Conservation (phyloP, 805 yeast species). For the Kurtzmaniella cleridarum region DNA sequence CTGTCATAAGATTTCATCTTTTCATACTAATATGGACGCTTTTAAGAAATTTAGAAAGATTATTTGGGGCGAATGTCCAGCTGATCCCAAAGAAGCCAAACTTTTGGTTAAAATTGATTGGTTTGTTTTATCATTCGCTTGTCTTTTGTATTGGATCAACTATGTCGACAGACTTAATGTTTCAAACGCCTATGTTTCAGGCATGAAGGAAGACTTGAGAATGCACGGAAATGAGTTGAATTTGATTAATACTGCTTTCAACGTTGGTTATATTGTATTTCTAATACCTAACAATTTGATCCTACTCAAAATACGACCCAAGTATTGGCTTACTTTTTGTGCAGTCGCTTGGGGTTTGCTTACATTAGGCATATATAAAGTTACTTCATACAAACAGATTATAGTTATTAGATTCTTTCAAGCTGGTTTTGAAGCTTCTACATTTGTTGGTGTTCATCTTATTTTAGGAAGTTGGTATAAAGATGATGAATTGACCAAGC, state of each 20-base stretch:
- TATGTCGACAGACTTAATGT: constrained; percentile 47
- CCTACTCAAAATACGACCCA: constrained; percentile 47
- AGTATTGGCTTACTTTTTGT: constrained; percentile 51
- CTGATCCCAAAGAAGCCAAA: constrained; percentile 23
- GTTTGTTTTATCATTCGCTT: constrained; percentile 37
- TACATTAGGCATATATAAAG: constrained; percentile 48
- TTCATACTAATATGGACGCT: neutral
- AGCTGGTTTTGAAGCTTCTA: constrained; percentile 56
- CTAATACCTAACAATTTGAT: constrained; percentile 59
- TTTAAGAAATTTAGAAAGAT: constrained; percentile 10
- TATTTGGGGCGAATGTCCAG: constrained; percentile 30
- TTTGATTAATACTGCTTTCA: constrained; percentile 50
- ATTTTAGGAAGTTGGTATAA: constrained; percentile 52
- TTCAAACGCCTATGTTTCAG: constrained; percentile 28
- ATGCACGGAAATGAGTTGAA: constrained; percentile 44
- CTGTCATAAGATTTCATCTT: neutral
- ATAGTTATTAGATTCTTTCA: constrained; percentile 57
- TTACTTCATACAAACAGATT: constrained; percentile 41
- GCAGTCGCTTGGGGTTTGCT: constrained; percentile 53
- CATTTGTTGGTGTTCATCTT: constrained; percentile 51
- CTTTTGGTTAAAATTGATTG: constrained; percentile 33
- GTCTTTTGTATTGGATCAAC: constrained; percentile 43
- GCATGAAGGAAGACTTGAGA: constrained; percentile 24
- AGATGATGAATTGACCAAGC: constrained; percentile 41
- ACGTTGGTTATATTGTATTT: constrained; percentile 56